phyloP scores from a whole-genome alignment of 768 basidiomycete species.

The Mycena venus region DNA sequence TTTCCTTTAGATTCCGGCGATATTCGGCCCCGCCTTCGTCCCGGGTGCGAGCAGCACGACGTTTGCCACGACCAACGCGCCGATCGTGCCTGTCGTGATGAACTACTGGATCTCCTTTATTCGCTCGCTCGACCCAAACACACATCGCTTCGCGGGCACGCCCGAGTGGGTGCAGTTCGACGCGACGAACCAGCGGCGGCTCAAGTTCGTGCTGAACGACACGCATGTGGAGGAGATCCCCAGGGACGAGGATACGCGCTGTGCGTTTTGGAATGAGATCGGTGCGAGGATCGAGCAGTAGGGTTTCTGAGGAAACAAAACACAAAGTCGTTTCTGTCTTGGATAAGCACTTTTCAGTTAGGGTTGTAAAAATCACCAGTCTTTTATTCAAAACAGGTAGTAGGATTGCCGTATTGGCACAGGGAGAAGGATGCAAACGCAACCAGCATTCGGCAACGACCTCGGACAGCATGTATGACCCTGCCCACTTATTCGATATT shows the following conservation, averaged over 20 bases:
- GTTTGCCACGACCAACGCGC: conserved; percentile 20
- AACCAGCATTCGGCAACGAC: too few relatives aligned
- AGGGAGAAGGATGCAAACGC: too few relatives aligned
- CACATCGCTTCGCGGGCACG: conserved; percentile 9
- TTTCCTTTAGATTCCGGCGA: conserved; percentile 18
- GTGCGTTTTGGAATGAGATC: conserved; percentile 22
- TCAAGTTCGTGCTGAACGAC: conserved; percentile 19
- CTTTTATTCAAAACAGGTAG: not conserved
- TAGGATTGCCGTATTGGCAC: not conserved
- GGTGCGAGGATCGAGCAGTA: conserved; percentile 22
- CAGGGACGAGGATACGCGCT: conserved; percentile 5
- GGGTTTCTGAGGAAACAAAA: conserved; percentile 2
- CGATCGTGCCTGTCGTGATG: conserved; percentile 20
- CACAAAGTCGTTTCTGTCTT: not conserved
- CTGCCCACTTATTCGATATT: too few relatives aligned
- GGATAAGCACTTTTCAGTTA: not conserved
- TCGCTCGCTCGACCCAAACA: conserved; percentile 10
- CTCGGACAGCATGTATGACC: too few relatives aligned
- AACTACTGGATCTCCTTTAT: conserved; percentile 21
- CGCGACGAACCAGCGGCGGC: not conserved
- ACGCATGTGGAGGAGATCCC: conserved; percentile 20
- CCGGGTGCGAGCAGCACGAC: conserved; percentile 11
- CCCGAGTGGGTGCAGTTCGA: conserved; percentile 17
- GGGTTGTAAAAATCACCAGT: not conserved
- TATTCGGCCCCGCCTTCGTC: conserved; percentile 19